These are phyloP conservation scores for Begonia masoniana DNA, from an alignment of 306 rosid genomes.

Conservation along the genomic window DNA sequence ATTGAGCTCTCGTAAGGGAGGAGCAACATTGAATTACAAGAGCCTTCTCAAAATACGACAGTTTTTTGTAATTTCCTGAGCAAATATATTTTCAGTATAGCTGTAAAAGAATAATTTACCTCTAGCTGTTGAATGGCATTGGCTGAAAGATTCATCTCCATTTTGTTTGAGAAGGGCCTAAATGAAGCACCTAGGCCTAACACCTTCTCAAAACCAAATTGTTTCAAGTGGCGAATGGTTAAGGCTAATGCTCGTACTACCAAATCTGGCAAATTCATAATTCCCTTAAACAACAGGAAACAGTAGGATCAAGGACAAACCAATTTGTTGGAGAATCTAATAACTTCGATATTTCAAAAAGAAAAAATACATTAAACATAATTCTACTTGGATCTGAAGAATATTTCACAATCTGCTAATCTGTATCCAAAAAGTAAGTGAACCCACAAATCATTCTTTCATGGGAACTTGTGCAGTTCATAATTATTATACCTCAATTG, in stretches of 20 bases:
- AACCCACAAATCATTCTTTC: too few relatives aligned
- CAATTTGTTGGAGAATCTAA: too few relatives aligned
- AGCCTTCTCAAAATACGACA: not conserved
- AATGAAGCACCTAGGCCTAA: constrained; percentile 57
- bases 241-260: constrained; percentile 80
- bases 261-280: constrained; percentile 64
- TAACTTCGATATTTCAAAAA: not conserved
- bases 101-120: constrained; percentile 28
- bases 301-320: constrained; percentile 6
- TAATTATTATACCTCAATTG: constrained; percentile 40
- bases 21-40: not conserved
- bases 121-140: constrained; percentile 88
- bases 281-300: constrained; percentile 39
- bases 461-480: too few relatives aligned
- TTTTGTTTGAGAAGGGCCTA: constrained; percentile 66
- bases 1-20: too few relatives aligned
- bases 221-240: constrained; percentile 62
- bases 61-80: constrained; percentile 3
- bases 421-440: too few relatives aligned
- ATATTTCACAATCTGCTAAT: too few relatives aligned
- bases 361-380: constrained; percentile 9
- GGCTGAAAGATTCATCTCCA: constrained; percentile 77
- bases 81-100: constrained; percentile 1
- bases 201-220: constrained; percentile 75
- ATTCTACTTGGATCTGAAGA: too few relatives aligned